Conservation (phyloP, 2,329 filamentous ascomycete genomes). For the Nannizzia gypsea region DNA sequence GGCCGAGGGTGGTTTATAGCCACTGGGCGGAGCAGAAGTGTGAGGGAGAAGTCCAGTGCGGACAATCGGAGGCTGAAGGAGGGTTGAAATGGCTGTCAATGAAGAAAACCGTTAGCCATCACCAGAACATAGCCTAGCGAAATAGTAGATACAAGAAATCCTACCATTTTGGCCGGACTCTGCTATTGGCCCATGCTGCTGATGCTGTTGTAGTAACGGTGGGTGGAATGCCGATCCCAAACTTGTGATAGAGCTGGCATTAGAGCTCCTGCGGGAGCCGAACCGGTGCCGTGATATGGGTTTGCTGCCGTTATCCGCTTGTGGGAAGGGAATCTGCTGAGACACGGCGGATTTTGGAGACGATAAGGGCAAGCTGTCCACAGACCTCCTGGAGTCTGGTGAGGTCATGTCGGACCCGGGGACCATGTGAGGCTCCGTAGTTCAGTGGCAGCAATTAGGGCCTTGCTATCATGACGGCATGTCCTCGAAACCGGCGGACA, state of each 20-base stretch:
- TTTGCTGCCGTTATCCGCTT: conserved; percentile 27
- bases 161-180: conserved; percentile 61
- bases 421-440: not conserved
- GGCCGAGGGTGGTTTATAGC: conserved; percentile 70
- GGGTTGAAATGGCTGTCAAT: conserved; percentile 62
- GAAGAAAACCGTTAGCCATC: conserved; percentile 1
- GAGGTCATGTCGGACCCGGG: conserved; percentile 46
- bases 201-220: conserved; percentile 32
- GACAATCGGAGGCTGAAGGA: conserved; percentile 66
- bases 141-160: conserved; percentile 18
- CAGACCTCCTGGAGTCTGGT: conserved; percentile 51
- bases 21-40: conserved; percentile 53
- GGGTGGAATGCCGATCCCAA: conserved; percentile 74
- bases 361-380: conserved; percentile 50
- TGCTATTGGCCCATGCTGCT: conserved; percentile 41
- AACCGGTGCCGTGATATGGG: conserved; percentile 23
- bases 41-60: conserved; percentile 72
- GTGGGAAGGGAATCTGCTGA: conserved; percentile 34
- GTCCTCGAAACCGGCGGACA: not conserved
- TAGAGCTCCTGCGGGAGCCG: conserved; percentile 57
- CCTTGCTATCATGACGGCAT: conserved; percentile 1
- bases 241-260: conserved; percentile 76
- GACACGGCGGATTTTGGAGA: conserved; percentile 41
- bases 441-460: conserved; percentile 1
- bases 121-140: not conserved